Conservation (phyloP, 768 basidiomycete genomes). For the Psilocybe cyanescens region DNA sequence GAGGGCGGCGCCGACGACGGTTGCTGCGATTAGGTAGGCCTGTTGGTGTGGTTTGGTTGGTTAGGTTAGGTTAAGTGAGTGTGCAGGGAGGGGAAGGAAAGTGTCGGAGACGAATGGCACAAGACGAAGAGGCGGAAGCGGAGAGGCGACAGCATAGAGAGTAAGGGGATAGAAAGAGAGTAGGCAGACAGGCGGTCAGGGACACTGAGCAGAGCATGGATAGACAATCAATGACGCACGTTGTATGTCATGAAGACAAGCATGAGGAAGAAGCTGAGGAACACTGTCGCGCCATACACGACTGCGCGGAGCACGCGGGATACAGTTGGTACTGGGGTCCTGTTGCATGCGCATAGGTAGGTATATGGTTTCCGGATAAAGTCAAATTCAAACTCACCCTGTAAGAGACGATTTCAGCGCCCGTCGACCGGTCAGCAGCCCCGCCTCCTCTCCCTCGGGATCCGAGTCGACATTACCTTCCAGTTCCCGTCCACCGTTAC, state of each 20-base stretch:
- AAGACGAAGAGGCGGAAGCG: no score
- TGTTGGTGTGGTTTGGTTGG: slow-evolving; percentile 27
- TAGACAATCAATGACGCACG: slow-evolving; percentile 38
- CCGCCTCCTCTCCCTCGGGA: slow-evolving; percentile 48
- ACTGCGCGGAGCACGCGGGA: slow-evolving; percentile 62
- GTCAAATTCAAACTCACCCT: slow-evolving; percentile 43
- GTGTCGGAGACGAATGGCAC: no score
- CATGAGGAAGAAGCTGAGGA: slow-evolving; percentile 91
- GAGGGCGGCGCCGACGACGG: slow-evolving; percentile 79
- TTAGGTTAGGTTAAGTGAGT: no score
- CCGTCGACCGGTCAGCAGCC: slow-evolving; percentile 53
- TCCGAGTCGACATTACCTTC: slow-evolving; percentile 26
- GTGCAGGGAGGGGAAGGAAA: no score
- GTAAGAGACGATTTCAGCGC: slow-evolving; percentile 35
- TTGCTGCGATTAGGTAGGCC: slow-evolving; percentile 87
- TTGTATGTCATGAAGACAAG: slow-evolving; percentile 98
- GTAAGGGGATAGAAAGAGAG: no score
- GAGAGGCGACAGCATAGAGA: no score
- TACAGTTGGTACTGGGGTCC: slow-evolving; percentile 51
- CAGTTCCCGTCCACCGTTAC: slow-evolving; percentile 37
- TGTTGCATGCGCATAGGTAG: slow-evolving; percentile 23
- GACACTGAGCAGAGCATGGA: not conserved
- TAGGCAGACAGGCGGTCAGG: not conserved
- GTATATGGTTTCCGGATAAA: not conserved
- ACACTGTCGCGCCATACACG: slow-evolving; percentile 77